These are phyloP conservation scores for Lophiostoma macrostomum DNA, from an alignment of 495 filamentous ascomycete genomes.

Conservation along the genomic window DNA sequence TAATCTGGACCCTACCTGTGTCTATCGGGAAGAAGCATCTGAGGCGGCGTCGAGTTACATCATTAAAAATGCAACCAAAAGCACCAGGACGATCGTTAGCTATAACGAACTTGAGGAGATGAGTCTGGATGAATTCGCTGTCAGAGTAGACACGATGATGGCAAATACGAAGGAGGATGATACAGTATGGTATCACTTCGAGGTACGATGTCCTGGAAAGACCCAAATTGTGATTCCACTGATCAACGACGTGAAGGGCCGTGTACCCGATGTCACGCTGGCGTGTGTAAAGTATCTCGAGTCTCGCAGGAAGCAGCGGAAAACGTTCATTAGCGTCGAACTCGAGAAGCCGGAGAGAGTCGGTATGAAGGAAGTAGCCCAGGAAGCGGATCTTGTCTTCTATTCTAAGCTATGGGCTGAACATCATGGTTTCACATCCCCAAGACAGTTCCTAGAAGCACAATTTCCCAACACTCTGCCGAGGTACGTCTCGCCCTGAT, in stretches of 20 bases:
- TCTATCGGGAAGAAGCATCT: slow-evolving; percentile 54
- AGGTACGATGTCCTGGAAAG: slow-evolving; percentile 48
- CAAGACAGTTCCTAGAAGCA: slow-evolving; percentile 49
- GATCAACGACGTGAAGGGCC: too few relatives aligned
- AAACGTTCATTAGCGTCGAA: slow-evolving; percentile 68
- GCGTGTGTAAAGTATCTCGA: slow-evolving; percentile 60
- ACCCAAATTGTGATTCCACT: background rate
- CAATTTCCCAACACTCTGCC: slow-evolving; percentile 46
- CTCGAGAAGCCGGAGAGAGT: slow-evolving; percentile 63
- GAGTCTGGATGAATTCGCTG: slow-evolving; percentile 55
- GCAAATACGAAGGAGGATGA: slow-evolving; percentile 1
- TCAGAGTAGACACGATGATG: slow-evolving; percentile 36
- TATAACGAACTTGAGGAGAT: slow-evolving; percentile 67
- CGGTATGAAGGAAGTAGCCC: slow-evolving; percentile 60
- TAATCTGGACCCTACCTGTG: slow-evolving; percentile 50
- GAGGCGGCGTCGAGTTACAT: slow-evolving; percentile 71
- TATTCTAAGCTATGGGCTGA: slow-evolving; percentile 69
- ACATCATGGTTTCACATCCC: slow-evolving; percentile 52
- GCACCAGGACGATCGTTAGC: slow-evolving; percentile 67
- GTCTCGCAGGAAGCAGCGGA: slow-evolving; percentile 43
- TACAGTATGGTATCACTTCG: slow-evolving; percentile 70
- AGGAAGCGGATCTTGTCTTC: slow-evolving; percentile 64
- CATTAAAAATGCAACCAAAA: slow-evolving; percentile 56
- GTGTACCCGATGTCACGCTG: slow-evolving; percentile 61
- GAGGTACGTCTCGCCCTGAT: slow-evolving; percentile 43